Percentiles rank a stretch among this genome's conserved stretches.
These are phyloP conservation scores for Begonia masoniana DNA, from an alignment of 306 rosid genomes.

Conservation along the genomic window DNA sequence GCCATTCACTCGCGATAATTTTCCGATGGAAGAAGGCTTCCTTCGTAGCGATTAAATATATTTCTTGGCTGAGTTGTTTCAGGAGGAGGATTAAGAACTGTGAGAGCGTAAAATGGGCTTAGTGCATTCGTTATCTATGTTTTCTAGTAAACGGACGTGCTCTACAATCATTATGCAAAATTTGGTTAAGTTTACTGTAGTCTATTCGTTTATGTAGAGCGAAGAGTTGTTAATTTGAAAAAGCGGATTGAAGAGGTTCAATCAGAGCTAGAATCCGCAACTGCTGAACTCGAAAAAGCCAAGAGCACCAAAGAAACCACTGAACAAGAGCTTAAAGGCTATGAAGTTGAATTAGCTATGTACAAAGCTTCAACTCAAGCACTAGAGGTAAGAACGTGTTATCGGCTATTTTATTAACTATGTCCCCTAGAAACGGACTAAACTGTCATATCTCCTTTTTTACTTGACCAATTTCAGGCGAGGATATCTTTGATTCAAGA, in stretches of 20 bases:
- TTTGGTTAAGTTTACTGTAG: not conserved
- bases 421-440: not conserved
- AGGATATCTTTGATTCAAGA: slow-evolving; percentile 49
- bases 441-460: not conserved
- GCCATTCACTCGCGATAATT: not conserved
- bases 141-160: slow-evolving; percentile 2
- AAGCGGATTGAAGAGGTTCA: slow-evolving; percentile 50
- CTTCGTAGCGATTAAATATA: not conserved
- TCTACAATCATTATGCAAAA: not conserved
- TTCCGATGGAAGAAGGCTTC: not conserved
- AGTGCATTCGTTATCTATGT: not conserved
- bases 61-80: not conserved
- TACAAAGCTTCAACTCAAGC: slow-evolving; percentile 47
- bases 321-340: slow-evolving; percentile 77
- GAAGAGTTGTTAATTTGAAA: slow-evolving; percentile 52
- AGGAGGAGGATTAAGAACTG: not conserved
- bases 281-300: slow-evolving; percentile 48
- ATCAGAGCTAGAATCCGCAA: slow-evolving; percentile 28
- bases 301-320: slow-evolving; percentile 47
- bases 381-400: slow-evolving; percentile 28
- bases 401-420: slow-evolving; percentile 1
- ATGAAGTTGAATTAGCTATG: slow-evolving; percentile 56
- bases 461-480: slow-evolving; percentile 24
- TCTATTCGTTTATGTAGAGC: slow-evolving; percentile 25
- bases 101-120: not conserved